phyloP scores from a whole-genome alignment of 306 rosid genomes.

The Prunus davidiana region DNA sequence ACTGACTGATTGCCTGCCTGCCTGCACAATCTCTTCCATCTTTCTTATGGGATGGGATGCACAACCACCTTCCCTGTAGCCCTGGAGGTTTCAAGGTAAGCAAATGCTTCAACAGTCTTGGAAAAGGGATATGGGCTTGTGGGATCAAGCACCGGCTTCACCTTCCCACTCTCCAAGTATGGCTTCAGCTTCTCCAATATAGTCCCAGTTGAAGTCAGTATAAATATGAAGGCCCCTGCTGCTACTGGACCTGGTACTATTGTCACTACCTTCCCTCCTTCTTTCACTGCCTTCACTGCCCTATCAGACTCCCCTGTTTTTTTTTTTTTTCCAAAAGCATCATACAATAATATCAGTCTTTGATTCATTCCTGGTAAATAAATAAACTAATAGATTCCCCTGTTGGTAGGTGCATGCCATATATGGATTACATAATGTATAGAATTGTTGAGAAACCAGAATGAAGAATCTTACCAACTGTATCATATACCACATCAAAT shows the following conservation, averaged over 20 bases:
- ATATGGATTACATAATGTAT: too few species aligned
- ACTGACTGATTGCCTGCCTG: not conserved
- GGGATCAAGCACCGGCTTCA: constrained; percentile 66
- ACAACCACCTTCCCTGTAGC: constrained; percentile 64
- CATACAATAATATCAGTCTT: not conserved
- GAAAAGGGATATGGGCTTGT: constrained; percentile 64
- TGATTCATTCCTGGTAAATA: too few species aligned
- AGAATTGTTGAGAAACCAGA: not conserved
- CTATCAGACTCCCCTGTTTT: constrained; percentile 39
- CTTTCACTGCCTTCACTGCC: constrained; percentile 55
- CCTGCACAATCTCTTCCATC: too few species aligned
- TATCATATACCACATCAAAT: constrained; percentile 62
- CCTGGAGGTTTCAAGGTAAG: constrained; percentile 46
- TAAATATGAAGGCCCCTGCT: constrained; percentile 32
- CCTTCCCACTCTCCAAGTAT: constrained; percentile 62
- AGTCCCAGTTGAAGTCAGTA: constrained; percentile 43
- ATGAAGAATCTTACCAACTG: constrained; percentile 48
- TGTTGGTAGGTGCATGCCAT: too few species aligned
- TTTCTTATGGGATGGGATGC: constrained; percentile 48
- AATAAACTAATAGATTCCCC: too few species aligned
- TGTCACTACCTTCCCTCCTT: constrained; percentile 62
- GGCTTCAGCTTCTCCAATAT: constrained; percentile 56
- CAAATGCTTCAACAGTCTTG: constrained; percentile 50
- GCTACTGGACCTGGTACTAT: constrained; percentile 31
- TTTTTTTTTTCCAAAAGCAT: constrained; percentile 7